Evolutionary conservation across 192 early-diverging fungal species (phyloP).

Genomic region (Helicostylum pulchrum): DNA sequence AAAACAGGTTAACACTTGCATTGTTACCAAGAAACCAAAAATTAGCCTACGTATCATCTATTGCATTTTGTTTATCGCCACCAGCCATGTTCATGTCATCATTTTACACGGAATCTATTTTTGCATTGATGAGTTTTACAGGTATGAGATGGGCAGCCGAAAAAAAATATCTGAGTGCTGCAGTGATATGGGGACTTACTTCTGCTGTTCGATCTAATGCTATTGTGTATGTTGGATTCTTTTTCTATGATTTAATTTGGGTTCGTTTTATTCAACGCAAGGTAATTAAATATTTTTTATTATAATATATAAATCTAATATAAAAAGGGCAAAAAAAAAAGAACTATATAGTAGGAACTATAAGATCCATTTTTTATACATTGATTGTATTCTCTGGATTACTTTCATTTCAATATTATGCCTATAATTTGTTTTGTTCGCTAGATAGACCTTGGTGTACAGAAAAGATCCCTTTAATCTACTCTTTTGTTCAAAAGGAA

Average conservation of each 20-base stretch:
- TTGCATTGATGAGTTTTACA: slow-evolving; percentile 73
- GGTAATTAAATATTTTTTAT: slow-evolving; percentile 6
- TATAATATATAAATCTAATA: neutral
- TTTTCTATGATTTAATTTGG: slow-evolving; percentile 64
- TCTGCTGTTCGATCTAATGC: slow-evolving; percentile 76
- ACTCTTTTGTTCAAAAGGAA: slow-evolving; percentile 78
- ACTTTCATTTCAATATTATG: slow-evolving; percentile 59
- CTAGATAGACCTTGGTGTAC: slow-evolving; percentile 67
- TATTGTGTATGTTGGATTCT: slow-evolving; percentile 77
- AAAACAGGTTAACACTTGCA: slow-evolving; percentile 16
- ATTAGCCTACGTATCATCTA: slow-evolving; percentile 60
- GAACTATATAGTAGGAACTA: neutral
- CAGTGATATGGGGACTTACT: slow-evolving; percentile 61
- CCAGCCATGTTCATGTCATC: slow-evolving; percentile 85
- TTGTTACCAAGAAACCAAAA: slow-evolving; percentile 34
- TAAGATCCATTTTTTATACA: slow-evolving; percentile 17
- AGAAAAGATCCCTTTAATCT: slow-evolving; percentile 56
- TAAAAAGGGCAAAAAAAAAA: slow-evolving; percentile 18
- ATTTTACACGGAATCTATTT: slow-evolving; percentile 85
- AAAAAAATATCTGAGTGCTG: slow-evolving; percentile 51
- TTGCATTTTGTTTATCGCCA: slow-evolving; percentile 75
- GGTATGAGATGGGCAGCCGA: slow-evolving; percentile 62
- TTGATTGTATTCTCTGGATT: slow-evolving; percentile 54
- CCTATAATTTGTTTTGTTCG: slow-evolving; percentile 61
- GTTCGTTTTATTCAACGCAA: slow-evolving; percentile 4